phyloP scores from a whole-genome alignment of 1,284 basidiomycete species.

The Chalciporus sp. region DNA sequence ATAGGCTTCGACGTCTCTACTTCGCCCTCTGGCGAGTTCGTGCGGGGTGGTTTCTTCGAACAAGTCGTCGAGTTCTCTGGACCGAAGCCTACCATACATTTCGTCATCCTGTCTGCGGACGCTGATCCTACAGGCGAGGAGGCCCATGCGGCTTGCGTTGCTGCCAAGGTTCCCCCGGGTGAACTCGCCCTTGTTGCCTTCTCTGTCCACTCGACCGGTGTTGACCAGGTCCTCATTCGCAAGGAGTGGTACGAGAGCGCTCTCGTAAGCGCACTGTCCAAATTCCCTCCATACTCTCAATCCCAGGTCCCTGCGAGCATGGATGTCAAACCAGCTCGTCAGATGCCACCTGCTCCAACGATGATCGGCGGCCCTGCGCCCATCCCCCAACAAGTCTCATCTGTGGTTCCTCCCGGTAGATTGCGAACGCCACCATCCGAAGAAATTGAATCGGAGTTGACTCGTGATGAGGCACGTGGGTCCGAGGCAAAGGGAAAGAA shows the following conservation, averaged over 20 bases:
- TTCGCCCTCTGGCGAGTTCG: constrained; percentile 57
- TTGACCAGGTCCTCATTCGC: constrained; percentile 81
- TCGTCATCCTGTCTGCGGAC: constrained; percentile 79
- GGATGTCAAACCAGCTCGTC: constrained; percentile 43
- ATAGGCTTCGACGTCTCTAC: constrained; percentile 66
- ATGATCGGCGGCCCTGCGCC: constrained; percentile 15
- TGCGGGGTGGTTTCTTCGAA: constrained; percentile 65
- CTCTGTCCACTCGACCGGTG: constrained; percentile 78
- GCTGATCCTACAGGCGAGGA: constrained; percentile 78
- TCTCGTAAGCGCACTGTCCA: constrained; percentile 52
- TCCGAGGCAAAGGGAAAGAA: constrained; percentile 56
- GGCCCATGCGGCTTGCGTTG: constrained; percentile 76
- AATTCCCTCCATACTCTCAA: constrained; percentile 58
- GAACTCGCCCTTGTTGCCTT: constrained; percentile 80
- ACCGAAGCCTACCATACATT: constrained; percentile 82
- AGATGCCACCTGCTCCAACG: constrained; percentile 37
- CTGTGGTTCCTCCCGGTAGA: constrained; percentile 41
- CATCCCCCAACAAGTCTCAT: constrained; percentile 14
- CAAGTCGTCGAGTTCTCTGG: constrained; percentile 80
- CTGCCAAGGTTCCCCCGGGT: constrained; percentile 73
- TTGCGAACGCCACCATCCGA: constrained; percentile 71
- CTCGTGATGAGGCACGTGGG: constrained; percentile 57
- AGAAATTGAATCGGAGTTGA: constrained; percentile 65
- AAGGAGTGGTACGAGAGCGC: constrained; percentile 80
- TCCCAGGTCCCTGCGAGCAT: constrained; percentile 33